phyloP scores from a whole-genome alignment of 106 monocot species.

The Dactylorhiza incarnata region DNA sequence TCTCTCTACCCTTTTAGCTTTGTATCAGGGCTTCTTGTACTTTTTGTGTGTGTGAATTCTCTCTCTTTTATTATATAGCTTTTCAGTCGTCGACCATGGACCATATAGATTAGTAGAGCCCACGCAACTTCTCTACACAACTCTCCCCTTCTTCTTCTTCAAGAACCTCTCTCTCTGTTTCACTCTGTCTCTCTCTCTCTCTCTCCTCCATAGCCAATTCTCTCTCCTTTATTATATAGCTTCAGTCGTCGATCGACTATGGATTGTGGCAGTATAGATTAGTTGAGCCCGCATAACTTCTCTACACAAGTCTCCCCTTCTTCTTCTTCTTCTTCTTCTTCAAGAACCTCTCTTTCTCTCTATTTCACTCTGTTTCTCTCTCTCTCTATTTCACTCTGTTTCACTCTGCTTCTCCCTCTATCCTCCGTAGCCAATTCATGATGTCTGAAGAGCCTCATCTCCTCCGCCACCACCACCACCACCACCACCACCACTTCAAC shows the following conservation, averaged over 20 bases:
- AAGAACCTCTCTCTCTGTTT: neutral
- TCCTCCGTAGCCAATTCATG: neutral
- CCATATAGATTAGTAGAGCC: too few species aligned
- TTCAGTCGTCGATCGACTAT: too few species aligned
- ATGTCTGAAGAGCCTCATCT: conserved; percentile 7
- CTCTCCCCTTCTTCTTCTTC: neutral
- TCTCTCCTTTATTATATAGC: too few species aligned
- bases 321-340: neutral
- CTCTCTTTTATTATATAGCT: too few species aligned
- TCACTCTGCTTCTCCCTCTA: neutral
- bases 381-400: neutral
- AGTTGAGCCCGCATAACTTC: too few species aligned
- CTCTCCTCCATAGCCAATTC: neutral
- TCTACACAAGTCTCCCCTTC: neutral
- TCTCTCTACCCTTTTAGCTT: too few species aligned
- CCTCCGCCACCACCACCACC: neutral
- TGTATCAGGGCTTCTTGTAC: too few species aligned
- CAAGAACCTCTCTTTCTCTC: neutral
- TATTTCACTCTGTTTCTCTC: neutral
- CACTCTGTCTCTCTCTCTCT: neutral
- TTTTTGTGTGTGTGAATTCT: too few species aligned
- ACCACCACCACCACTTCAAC: neutral
- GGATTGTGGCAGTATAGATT: too few species aligned
- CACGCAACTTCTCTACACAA: neutral
- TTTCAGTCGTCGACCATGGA: too few species aligned